Evolutionary conservation across 176 grass and related monocot species (phyloP).

Genomic region (Oryza meridionalis): DNA sequence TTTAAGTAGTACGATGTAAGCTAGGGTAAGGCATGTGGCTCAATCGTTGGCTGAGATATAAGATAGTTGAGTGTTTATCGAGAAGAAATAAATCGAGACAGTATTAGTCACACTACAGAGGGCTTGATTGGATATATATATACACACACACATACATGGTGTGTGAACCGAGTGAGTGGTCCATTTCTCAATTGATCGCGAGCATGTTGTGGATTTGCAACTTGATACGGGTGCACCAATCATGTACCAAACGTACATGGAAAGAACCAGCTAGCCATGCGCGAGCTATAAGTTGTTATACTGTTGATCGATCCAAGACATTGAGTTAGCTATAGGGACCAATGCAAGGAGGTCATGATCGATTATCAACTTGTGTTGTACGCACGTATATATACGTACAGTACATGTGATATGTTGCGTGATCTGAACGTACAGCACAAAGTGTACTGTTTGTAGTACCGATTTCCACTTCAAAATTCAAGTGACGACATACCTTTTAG

Average conservation of each 20-base stretch:
- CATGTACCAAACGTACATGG: background rate
- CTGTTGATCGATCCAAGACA: background rate
- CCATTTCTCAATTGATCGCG: background rate
- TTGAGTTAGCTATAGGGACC: background rate
- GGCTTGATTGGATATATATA: background rate
- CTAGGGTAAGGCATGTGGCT: too few relatives aligned
- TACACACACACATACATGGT: background rate
- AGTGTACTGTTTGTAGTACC: background rate
- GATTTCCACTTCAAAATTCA: background rate
- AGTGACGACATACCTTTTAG: background rate
- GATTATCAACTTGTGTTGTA: background rate
- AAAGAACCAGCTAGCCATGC: background rate
- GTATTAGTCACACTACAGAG: too few relatives aligned
- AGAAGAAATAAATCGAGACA: background rate
- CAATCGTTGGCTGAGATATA: background rate
- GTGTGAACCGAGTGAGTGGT: background rate
- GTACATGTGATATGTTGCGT: background rate
- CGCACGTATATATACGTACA: background rate
- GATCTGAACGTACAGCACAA: background rate
- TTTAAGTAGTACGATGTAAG: too few relatives aligned
- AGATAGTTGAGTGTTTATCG: background rate
- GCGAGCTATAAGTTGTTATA: background rate
- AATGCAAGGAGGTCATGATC: background rate
- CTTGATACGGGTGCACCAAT: background rate
- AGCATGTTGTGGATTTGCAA: background rate